These are phyloP conservation scores for Trichophyton verrucosum DNA, from an alignment of 2,329 filamentous ascomycete species.

Conservation along the genomic window DNA sequence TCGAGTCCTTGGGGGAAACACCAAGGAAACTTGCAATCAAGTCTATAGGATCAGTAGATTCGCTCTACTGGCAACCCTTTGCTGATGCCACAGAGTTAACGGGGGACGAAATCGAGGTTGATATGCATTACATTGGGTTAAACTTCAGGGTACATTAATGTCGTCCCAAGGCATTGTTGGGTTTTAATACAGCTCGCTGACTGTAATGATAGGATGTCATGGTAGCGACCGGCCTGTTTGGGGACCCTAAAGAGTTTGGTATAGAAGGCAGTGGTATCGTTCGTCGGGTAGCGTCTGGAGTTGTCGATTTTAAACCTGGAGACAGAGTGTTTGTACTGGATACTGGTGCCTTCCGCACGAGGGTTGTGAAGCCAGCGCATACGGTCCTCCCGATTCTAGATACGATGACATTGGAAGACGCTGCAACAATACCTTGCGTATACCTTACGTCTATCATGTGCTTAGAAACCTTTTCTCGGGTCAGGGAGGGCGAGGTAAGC, in stretches of 20 bases:
- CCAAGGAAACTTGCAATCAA: neutral
- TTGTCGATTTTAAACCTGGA: slow-evolving; percentile 8
- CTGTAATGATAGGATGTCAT: neutral
- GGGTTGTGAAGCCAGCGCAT: neutral
- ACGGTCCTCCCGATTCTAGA: slow-evolving; percentile 11
- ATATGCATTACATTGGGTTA: slow-evolving; percentile 21
- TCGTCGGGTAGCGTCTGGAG: slow-evolving; percentile 4
- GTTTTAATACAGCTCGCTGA: neutral
- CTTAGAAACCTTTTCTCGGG: slow-evolving; percentile 10
- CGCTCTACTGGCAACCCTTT: neutral
- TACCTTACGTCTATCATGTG: slow-evolving; percentile 14
- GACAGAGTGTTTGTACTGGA: slow-evolving; percentile 9
- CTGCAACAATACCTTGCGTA: slow-evolving; percentile 10
- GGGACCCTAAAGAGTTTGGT: neutral
- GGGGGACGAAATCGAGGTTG: slow-evolving; percentile 19
- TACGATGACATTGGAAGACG: slow-evolving; percentile 12
- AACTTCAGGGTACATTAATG: slow-evolving; percentile 16
- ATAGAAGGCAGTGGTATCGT: slow-evolving; percentile 11
- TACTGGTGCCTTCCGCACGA: slow-evolving; percentile 5
- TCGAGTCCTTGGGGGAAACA: neutral
- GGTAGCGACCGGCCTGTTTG: neutral
- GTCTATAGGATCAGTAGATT: neutral
- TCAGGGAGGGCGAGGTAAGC: slow-evolving; percentile 9
- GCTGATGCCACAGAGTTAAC: neutral
- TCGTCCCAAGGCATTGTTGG: neutral